These are phyloP conservation scores for Umbelopsis ramanniana DNA, from an alignment of 192 early-diverging fungal genomes.

Conservation along the genomic window DNA sequence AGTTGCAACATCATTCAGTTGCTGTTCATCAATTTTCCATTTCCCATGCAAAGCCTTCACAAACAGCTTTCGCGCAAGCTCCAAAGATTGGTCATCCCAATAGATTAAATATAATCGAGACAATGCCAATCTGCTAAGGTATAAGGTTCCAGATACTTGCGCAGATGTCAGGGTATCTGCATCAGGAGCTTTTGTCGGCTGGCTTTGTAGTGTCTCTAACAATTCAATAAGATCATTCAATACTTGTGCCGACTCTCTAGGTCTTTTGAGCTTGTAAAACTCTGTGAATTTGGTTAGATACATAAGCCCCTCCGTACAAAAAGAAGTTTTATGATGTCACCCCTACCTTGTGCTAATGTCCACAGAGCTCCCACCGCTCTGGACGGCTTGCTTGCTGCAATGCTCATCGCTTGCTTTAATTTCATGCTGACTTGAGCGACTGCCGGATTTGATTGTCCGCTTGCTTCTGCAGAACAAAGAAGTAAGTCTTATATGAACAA, in stretches of 20 bases:
- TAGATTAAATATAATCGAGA: constrained; percentile 43
- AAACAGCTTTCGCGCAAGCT: constrained; percentile 30
- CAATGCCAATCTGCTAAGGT: constrained; percentile 43
- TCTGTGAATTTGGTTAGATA: constrained; percentile 20
- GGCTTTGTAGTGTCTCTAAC: constrained; percentile 25
- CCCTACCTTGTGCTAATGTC: constrained; percentile 46
- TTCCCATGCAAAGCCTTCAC: constrained; percentile 42
- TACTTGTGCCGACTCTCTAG: constrained; percentile 36
- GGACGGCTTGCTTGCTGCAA: constrained; percentile 36
- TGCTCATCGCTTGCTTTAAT: constrained; percentile 33
- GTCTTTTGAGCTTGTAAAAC: constrained; percentile 38
- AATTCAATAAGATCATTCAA: constrained; percentile 40
- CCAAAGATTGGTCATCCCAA: constrained; percentile 12
- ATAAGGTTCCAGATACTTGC: constrained; percentile 42
- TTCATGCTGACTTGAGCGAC: constrained; percentile 4
- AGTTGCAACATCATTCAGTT: constrained; percentile 37
- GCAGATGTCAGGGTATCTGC: constrained; percentile 32
- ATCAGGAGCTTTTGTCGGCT: neutral
- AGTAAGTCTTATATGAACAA: constrained; percentile 5
- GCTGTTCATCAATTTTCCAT: constrained; percentile 41
- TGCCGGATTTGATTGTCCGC: neutral
- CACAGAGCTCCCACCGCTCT: constrained; percentile 42
- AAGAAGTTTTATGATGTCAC: neutral
- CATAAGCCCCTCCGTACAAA: neutral
- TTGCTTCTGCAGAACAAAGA: neutral